Conservation (phyloP, 78 protist genomes). For the Dictyostelium firmibasis region DNA sequence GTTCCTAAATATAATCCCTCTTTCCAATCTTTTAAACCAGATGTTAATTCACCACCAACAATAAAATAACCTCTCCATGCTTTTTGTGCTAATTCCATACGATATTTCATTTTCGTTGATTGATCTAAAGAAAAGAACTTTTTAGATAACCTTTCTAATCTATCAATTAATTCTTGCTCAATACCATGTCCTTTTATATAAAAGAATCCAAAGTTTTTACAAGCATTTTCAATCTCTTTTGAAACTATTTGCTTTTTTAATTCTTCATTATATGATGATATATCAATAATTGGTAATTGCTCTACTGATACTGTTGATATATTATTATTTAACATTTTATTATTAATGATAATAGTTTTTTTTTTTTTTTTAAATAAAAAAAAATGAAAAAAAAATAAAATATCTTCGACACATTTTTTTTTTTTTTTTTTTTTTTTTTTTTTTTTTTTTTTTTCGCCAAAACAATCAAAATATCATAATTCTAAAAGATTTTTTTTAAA, state of each 20-base stretch:
- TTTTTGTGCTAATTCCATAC: conserved; percentile 38
- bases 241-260: background rate
- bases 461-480: background rate
- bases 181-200: conserved; percentile 65
- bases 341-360: background rate
- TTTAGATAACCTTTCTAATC: conserved; percentile 42
- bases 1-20: conserved; percentile 70
- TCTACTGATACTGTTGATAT: background rate
- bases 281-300: conserved; percentile 30
- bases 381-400: background rate
- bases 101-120: conserved; percentile 5
- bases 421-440: too few relatives aligned
- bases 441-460: background rate
- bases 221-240: background rate
- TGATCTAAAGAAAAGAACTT: conserved; percentile 20
- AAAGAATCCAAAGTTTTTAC: conserved; percentile 55
- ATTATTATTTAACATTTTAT: background rate
- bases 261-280: background rate
- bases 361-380: background rate
- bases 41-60: conserved; percentile 66
- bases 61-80: conserved; percentile 78
- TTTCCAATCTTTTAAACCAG: conserved; percentile 45
- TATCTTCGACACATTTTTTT: too few relatives aligned
- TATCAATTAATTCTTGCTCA: conserved; percentile 7
- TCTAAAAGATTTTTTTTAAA: too few relatives aligned